Percentiles rank a stretch among this genome's conserved stretches.
Evolutionary conservation across 495 filamentous ascomycete species (phyloP).

Genomic region (Wilcoxina mikolae): DNA sequence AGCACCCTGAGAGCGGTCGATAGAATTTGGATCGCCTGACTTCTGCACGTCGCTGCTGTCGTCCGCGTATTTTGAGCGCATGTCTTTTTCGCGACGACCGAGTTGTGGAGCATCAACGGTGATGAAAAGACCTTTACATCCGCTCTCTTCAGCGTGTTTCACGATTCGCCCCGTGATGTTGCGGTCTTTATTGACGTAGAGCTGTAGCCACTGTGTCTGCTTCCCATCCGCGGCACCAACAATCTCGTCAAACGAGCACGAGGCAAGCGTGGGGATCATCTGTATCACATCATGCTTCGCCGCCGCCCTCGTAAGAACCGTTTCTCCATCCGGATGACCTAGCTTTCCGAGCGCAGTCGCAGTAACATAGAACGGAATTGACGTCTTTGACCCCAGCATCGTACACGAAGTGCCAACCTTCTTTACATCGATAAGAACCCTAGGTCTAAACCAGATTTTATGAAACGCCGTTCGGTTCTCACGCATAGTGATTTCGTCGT

Average conservation of each 20-base stretch:
- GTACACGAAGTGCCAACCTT: constrained; percentile 71
- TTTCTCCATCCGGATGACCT: constrained; percentile 58
- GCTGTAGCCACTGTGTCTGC: constrained; percentile 91
- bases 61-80: constrained; percentile 86
- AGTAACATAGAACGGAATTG: constrained; percentile 62
- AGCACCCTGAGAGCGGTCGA: constrained; percentile 80
- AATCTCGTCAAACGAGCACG: constrained; percentile 95
- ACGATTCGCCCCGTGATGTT: constrained; percentile 82
- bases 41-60: constrained; percentile 69
- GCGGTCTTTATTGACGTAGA: constrained; percentile 97
- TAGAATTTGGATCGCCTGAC: constrained; percentile 39
- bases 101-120: constrained; percentile 96
- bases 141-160: constrained; percentile 75
- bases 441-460: constrained; percentile 92
- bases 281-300: constrained; percentile 43
- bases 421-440: constrained; percentile 71
- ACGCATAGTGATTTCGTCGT: constrained; percentile 94
- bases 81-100: constrained; percentile 84
- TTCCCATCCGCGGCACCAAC: constrained; percentile 64
- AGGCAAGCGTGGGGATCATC: constrained; percentile 83
- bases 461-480: constrained; percentile 95
- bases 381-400: constrained; percentile 75
- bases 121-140: constrained; percentile 94
- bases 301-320: constrained; percentile 58
- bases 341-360: constrained; percentile 65